phyloP scores from a whole-genome alignment of 2,329 filamentous ascomycete genomes.

The Neonectria magnoliae region DNA sequence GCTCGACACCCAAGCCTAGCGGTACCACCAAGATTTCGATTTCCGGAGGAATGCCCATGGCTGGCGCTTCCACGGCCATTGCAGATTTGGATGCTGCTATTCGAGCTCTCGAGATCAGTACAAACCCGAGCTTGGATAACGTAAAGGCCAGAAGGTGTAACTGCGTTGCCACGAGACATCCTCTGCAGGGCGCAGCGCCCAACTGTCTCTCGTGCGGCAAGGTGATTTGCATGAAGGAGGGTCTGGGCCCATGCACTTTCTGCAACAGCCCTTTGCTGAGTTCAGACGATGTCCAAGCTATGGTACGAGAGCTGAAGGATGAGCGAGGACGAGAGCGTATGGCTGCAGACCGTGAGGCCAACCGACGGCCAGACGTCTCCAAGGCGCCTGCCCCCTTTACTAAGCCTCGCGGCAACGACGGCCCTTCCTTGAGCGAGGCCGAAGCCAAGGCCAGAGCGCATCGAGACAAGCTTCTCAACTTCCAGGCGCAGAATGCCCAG shows the following conservation, averaged over 20 bases:
- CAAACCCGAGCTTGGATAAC: conserved; percentile 76
- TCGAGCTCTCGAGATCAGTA: conserved; percentile 87
- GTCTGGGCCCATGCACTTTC: conserved; percentile 92
- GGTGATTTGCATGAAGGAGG: conserved; percentile 93
- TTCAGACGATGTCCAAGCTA: conserved; percentile 78
- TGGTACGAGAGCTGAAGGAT: conserved; percentile 84
- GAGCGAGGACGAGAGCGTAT: conserved; percentile 90
- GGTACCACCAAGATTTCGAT: conserved; percentile 74
- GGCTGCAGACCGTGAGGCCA: conserved; percentile 78
- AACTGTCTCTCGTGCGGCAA: conserved; percentile 95
- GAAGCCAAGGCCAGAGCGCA: conserved; percentile 79
- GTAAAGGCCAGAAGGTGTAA: conserved; percentile 75
- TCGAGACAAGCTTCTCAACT: conserved; percentile 81
- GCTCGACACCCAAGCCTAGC: conserved; percentile 64
- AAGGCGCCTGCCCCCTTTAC: conserved; percentile 69
- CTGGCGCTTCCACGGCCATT: conserved; percentile 79
- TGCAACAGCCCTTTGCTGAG: conserved; percentile 81
- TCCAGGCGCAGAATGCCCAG: conserved; percentile 86
- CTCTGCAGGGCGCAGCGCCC: conserved; percentile 87
- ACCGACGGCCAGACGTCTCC: conserved; percentile 73
- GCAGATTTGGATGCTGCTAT: conserved; percentile 83
- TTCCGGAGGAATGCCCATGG: conserved; percentile 82
- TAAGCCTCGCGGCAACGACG: conserved; percentile 53
- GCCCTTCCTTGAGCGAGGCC: conserved; percentile 61
- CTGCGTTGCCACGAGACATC: conserved; percentile 88